Conservation (phyloP, 129 eudicot species). For the Flaveria trinervia region DNA sequence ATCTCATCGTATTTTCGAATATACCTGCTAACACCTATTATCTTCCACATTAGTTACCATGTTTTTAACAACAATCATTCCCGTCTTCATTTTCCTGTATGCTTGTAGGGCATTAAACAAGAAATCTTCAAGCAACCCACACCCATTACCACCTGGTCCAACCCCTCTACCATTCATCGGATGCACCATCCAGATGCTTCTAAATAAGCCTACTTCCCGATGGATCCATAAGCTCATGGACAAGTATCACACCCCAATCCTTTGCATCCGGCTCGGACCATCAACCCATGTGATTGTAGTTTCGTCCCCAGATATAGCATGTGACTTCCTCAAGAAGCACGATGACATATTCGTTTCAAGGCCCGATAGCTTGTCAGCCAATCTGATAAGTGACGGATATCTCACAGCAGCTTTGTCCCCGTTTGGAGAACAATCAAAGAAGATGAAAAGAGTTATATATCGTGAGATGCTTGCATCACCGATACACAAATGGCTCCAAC, state of each 20-base stretch:
- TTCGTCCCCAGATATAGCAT: slow-evolving; percentile 35
- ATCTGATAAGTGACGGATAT: slow-evolving; percentile 31
- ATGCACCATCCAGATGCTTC: too few relatives aligned
- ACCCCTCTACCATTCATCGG: too few relatives aligned
- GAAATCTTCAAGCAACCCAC: too few relatives aligned
- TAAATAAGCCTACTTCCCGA: too few relatives aligned
- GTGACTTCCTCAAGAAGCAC: slow-evolving; percentile 41
- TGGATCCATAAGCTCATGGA: too few relatives aligned
- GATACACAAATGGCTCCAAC: slow-evolving; percentile 29
- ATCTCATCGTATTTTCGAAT: neutral
- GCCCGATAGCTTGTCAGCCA: slow-evolving; percentile 32
- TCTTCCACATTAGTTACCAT: neutral
- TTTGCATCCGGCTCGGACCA: slow-evolving; percentile 37
- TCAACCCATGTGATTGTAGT: slow-evolving; percentile 36
- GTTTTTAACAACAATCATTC: neutral
- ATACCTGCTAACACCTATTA: neutral
- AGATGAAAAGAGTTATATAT: slow-evolving; percentile 35
- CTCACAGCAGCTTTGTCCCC: slow-evolving; percentile 20
- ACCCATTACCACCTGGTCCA: too few relatives aligned
- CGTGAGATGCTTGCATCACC: slow-evolving; percentile 19
- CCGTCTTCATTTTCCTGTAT: neutral
- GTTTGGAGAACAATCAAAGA: slow-evolving; percentile 38
- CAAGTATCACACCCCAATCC: slow-evolving; percentile 31
- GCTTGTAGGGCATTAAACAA: too few relatives aligned
- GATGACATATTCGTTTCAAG: slow-evolving; percentile 43